Conservation (phyloP, 129 eudicot genomes). For the Glebionis coronaria region DNA sequence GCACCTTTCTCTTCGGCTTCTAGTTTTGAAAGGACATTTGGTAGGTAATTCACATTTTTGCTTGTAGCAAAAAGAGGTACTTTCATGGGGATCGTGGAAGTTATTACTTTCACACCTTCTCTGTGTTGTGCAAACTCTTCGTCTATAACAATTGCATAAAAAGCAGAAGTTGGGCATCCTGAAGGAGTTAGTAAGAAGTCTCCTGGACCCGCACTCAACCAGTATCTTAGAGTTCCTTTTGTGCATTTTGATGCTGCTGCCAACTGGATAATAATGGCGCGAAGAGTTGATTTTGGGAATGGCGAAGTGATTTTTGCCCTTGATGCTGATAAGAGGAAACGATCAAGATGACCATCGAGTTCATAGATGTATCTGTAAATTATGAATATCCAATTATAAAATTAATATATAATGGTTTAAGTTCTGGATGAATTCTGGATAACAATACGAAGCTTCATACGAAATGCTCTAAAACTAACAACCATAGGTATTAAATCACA, state of each 20-base stretch:
- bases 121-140: conserved; percentile 61
- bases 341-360: conserved; percentile 77
- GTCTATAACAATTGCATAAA: conserved; percentile 75
- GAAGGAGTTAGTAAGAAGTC: conserved; percentile 76
- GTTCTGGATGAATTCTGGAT: conserved; percentile 3
- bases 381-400: neutral
- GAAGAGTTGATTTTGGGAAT: conserved; percentile 56
- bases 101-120: conserved; percentile 79
- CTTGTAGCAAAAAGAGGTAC: conserved; percentile 73
- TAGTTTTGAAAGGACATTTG: conserved; percentile 71
- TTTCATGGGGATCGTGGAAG: conserved; percentile 83
- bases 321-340: conserved; percentile 75
- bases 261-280: conserved; percentile 74
- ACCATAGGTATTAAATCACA: neutral
- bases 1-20: conserved; percentile 92
- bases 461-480: neutral
- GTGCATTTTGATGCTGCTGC: conserved; percentile 60
- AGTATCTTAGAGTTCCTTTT: conserved; percentile 83
- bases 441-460: neutral
- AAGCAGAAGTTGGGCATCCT: conserved; percentile 67
- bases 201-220: conserved; percentile 91
- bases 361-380: conserved; percentile 70
- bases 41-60: conserved; percentile 93
- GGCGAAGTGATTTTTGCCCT: conserved; percentile 69
- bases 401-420: neutral